Percentiles rank a stretch among this genome's conserved stretches.
Evolutionary conservation across 73 alveolate genomes (phyloP).

Genomic region (Tetrahymena elliotti): DNA sequence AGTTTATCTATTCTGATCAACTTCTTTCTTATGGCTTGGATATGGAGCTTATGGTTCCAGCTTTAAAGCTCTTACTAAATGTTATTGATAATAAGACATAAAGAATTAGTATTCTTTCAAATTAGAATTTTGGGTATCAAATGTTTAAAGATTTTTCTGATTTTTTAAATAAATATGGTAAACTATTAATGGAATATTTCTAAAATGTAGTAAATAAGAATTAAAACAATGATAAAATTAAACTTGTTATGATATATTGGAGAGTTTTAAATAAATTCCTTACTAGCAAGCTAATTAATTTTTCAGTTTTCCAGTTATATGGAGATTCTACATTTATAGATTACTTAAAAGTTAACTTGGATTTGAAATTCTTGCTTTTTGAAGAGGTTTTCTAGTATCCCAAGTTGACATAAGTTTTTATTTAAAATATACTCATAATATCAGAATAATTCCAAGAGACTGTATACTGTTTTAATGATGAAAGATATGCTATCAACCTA

Average conservation of each 20-base stretch:
- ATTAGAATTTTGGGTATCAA: background rate
- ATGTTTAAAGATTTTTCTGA: background rate
- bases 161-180: background rate
- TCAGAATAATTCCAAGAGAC: background rate
- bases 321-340: background rate
- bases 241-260: background rate
- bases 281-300: background rate
- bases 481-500: background rate
- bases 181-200: background rate
- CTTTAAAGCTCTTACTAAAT: background rate
- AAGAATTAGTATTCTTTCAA: background rate
- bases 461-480: background rate
- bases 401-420: background rate
- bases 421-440: background rate
- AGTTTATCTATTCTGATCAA: background rate
- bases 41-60: background rate
- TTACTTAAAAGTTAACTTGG: background rate
- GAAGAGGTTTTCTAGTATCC: background rate
- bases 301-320: background rate
- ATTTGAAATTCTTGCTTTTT: background rate
- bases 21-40: background rate
- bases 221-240: background rate
- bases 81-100: background rate
- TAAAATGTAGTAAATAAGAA: background rate
- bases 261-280: background rate